phyloP scores from a whole-genome alignment of 805 yeast species.

The Kodamaea nitidulidarum region DNA sequence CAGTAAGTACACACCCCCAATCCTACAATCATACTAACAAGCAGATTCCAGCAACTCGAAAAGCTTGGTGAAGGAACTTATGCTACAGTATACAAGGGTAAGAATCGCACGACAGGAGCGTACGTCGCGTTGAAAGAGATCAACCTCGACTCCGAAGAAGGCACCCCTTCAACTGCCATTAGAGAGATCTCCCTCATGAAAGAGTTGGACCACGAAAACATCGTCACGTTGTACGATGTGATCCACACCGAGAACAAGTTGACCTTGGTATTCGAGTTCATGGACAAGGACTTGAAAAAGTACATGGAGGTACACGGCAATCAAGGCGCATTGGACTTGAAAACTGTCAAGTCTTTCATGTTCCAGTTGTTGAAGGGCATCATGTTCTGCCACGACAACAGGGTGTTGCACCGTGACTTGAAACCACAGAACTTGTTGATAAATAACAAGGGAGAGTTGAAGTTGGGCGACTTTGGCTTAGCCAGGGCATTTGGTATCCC shows the following conservation, averaged over 20 bases:
- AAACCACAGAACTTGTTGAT: constrained; percentile 94
- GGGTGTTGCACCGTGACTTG: constrained; percentile 80
- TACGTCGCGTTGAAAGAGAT: constrained; percentile 94
- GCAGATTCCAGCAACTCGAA: constrained; percentile 55
- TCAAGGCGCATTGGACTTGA: constrained; percentile 68
- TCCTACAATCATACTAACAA: constrained; percentile 6
- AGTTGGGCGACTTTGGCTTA: constrained; percentile 93
- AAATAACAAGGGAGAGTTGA: constrained; percentile 83
- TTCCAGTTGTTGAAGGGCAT: constrained; percentile 89
- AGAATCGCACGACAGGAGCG: constrained; percentile 80
- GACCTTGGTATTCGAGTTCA: constrained; percentile 86
- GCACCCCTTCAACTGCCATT: constrained; percentile 97
- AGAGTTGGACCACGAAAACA: constrained; percentile 89
- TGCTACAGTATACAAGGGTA: constrained; percentile 97
- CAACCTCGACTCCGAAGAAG: constrained; percentile 92
- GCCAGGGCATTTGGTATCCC: constrained; percentile 99
- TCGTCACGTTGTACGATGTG: constrained; percentile 88
- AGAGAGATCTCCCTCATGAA: constrained; percentile 94
- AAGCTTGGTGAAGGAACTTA: constrained; percentile 94
- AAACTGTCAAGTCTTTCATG: constrained; percentile 85
- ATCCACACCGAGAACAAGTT: constrained; percentile 95
- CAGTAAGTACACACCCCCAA: constrained; percentile 31
- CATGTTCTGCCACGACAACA: constrained; percentile 78
- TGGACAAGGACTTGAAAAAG: constrained; percentile 90
- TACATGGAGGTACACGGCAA: constrained; percentile 88